Percentiles rank a stretch among this genome's conserved stretches.
These are phyloP conservation scores for Microdochium nivale DNA, from an alignment of 2,329 filamentous ascomycete species.

Conservation along the genomic window DNA sequence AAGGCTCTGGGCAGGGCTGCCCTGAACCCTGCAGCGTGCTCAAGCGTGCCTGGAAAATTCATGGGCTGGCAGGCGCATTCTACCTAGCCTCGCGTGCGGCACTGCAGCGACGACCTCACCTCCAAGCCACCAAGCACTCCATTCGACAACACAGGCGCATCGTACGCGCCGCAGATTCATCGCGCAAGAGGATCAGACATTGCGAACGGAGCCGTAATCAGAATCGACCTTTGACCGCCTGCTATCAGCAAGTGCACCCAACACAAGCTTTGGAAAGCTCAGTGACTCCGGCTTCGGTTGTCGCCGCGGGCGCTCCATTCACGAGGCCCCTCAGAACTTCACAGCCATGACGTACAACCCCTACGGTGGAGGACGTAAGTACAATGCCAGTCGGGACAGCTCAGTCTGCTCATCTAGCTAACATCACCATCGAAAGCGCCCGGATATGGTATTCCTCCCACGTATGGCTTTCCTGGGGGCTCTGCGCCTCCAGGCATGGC, in stretches of 20 bases:
- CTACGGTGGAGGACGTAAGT: constrained; percentile 44
- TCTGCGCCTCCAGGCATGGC: constrained; percentile 58
- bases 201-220: background rate
- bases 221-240: background rate
- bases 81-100: background rate
- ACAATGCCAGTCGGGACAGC: background rate
- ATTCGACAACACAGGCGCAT: background rate
- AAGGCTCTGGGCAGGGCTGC: no score
- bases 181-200: no score
- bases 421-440: constrained; percentile 27
- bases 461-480: constrained; percentile 63
- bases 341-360: constrained; percentile 49
- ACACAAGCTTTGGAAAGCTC: background rate
- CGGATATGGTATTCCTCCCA: constrained; percentile 67
- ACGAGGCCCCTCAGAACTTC: constrained; percentile 3
- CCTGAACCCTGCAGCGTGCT: background rate
- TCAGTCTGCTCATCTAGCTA: background rate
- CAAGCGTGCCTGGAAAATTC: background rate
- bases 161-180: background rate
- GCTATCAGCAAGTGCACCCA: background rate
- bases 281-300: background rate
- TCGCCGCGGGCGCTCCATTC: background rate
- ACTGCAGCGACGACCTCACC: background rate
- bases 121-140: background rate
- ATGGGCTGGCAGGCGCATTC: background rate